These are phyloP conservation scores for Cystofilobasidium capitatum DNA, from an alignment of 768 basidiomycete species.

Conservation along the genomic window DNA sequence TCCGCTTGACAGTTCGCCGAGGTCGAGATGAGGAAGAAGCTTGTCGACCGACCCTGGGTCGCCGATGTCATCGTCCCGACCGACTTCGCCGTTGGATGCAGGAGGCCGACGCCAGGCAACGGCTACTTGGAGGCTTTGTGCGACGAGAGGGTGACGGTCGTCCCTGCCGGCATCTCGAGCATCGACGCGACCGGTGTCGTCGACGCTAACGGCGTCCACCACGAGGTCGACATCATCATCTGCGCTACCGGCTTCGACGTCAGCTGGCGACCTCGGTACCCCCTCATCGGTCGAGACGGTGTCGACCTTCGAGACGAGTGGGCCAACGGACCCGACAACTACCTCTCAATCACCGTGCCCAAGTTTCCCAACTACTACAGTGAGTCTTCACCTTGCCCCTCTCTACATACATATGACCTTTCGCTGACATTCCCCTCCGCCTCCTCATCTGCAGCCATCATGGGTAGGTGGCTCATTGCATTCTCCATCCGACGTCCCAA, in stretches of 20 bases:
- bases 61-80: constrained; percentile 29
- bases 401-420: not conserved
- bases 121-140: constrained; percentile 60
- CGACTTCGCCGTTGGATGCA: constrained; percentile 30
- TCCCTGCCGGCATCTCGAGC: constrained; percentile 47
- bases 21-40: constrained; percentile 23
- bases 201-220: constrained; percentile 48
- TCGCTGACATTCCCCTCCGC: not conserved
- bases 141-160: constrained; percentile 51
- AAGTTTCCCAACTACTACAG: constrained; percentile 29
- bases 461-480: no score
- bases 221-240: constrained; percentile 53
- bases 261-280: constrained; percentile 25
- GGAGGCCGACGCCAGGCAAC: constrained; percentile 31
- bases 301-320: constrained; percentile 28
- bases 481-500: no score
- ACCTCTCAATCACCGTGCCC: constrained; percentile 26
- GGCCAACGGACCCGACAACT: constrained; percentile 20
- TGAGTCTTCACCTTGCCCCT: not conserved
- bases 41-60: constrained; percentile 20
- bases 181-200: constrained; percentile 52
- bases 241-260: constrained; percentile 56
- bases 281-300: constrained; percentile 26
- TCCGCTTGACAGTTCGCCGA: constrained; percentile 25
- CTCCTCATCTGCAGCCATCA: not conserved